Conservation (phyloP, 169 alveolate genomes). For the Plasmodium vinckei region DNA sequence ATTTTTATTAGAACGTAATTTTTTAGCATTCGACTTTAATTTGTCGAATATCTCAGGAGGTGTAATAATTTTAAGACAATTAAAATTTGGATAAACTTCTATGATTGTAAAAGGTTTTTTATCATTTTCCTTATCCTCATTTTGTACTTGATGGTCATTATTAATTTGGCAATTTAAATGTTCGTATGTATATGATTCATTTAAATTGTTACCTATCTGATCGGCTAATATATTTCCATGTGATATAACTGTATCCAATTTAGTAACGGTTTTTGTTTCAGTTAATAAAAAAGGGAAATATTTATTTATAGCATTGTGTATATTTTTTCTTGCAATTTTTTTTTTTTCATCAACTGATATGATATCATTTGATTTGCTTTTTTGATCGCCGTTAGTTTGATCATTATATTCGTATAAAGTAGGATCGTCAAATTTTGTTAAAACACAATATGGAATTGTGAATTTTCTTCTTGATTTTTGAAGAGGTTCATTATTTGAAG, state of each 20-base stretch:
- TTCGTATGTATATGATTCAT: too few relatives aligned
- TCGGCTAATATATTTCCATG: conserved; percentile 64
- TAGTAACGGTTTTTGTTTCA: conserved; percentile 35
- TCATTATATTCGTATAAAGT: too few relatives aligned
- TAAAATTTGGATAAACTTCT: conserved; percentile 40
- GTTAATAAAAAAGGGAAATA: conserved; percentile 67
- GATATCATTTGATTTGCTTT: not conserved
- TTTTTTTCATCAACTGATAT: not conserved
- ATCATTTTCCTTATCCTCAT: not conserved
- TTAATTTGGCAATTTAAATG: too few relatives aligned
- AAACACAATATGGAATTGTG: not conserved
- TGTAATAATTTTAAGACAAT: conserved; percentile 34
- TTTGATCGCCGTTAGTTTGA: not conserved
- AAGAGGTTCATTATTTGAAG: not conserved
- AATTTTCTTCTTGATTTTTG: not conserved
- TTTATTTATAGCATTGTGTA: conserved; percentile 33
- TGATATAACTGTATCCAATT: conserved; percentile 20
- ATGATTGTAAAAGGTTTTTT: conserved; percentile 1
- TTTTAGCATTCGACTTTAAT: conserved; percentile 38
- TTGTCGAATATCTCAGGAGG: conserved; percentile 22
- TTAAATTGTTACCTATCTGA: not conserved
- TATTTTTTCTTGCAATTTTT: conserved; percentile 39
- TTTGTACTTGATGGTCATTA: not conserved
- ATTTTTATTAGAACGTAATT: conserved; percentile 22
- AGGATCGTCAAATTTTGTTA: not conserved